Conservation (phyloP, 192 early-diverging fungal genomes). For the Pilaira anomala region DNA sequence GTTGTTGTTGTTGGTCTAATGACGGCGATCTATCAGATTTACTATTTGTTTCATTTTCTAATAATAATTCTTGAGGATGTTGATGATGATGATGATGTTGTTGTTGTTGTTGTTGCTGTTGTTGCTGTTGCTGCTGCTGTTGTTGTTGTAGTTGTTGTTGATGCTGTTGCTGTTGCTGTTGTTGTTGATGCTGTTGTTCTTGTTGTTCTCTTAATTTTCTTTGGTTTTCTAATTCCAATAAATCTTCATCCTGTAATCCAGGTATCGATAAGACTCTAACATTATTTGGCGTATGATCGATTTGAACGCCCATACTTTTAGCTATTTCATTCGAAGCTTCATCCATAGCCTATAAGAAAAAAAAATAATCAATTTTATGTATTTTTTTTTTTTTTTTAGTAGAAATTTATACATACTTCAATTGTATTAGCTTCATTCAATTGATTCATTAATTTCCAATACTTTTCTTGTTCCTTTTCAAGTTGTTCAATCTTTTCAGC, state of each 20-base stretch:
- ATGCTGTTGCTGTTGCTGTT: too few relatives aligned
- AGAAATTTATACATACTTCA: slow-evolving; percentile 23
- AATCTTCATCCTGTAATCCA: slow-evolving; percentile 18
- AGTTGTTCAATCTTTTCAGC: slow-evolving; percentile 40
- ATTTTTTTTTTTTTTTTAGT: not conserved
- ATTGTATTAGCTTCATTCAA: slow-evolving; percentile 40
- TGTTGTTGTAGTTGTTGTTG: too few relatives aligned
- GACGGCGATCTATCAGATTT: not conserved
- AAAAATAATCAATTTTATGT: too few relatives aligned
- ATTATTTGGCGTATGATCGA: slow-evolving; percentile 11
- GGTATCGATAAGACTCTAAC: slow-evolving; percentile 8
- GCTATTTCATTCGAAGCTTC: slow-evolving; percentile 1
- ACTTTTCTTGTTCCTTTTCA: slow-evolving; percentile 29
- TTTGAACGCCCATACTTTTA: slow-evolving; percentile 9
- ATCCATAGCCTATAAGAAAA: slow-evolving; percentile 11
- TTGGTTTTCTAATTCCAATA: not conserved
- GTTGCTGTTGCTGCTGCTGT: too few relatives aligned
- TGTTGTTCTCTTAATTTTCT: not conserved
- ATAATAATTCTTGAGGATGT: too few relatives aligned
- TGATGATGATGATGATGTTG: too few relatives aligned
- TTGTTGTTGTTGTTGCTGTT: too few relatives aligned
- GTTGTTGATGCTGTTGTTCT: too few relatives aligned
- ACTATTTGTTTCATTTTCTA: not conserved
- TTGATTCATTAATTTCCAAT: slow-evolving; percentile 36
- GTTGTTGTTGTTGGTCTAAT: not conserved